Conservation (phyloP, 345 rosid genomes). For the Eucalyptus tenuipes region DNA sequence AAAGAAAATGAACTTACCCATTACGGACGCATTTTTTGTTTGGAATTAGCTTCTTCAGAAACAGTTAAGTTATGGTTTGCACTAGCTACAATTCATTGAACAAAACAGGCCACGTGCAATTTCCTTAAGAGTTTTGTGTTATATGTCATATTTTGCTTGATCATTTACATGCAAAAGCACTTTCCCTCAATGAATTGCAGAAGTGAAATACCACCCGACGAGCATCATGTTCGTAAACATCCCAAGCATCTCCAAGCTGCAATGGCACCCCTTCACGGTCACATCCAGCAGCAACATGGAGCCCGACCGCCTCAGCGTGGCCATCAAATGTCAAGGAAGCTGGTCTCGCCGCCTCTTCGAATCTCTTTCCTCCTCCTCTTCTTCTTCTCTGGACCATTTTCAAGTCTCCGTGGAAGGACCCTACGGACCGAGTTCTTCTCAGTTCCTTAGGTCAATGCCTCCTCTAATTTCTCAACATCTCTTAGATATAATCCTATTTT, state of each 20-base stretch:
- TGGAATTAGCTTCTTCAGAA: background rate
- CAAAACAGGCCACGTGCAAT: background rate
- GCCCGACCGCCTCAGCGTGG: conserved; percentile 42
- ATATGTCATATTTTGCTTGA: background rate
- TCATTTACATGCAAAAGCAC: background rate
- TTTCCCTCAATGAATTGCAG: conserved; percentile 2
- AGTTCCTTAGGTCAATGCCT: conserved; percentile 7
- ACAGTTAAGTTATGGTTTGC: background rate
- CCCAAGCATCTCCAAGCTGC: conserved; percentile 60
- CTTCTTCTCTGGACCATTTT: conserved; percentile 5
- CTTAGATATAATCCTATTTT: background rate
- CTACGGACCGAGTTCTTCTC: conserved; percentile 38
- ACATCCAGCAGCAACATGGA: conserved; percentile 51
- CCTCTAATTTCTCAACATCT: background rate
- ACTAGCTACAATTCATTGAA: background rate
- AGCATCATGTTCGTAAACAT: conserved; percentile 64
- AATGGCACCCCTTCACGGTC: conserved; percentile 83
- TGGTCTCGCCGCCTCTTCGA: conserved; percentile 22
- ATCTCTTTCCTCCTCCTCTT: background rate
- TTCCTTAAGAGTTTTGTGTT: background rate
- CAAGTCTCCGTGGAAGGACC: conserved; percentile 50
- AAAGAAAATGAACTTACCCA: background rate
- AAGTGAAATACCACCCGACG: conserved; percentile 40
- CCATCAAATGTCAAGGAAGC: conserved; percentile 37
- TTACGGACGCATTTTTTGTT: background rate